phyloP scores from a whole-genome alignment of 495 filamentous ascomycete species.

The Hypoxylon crocopeplum region DNA sequence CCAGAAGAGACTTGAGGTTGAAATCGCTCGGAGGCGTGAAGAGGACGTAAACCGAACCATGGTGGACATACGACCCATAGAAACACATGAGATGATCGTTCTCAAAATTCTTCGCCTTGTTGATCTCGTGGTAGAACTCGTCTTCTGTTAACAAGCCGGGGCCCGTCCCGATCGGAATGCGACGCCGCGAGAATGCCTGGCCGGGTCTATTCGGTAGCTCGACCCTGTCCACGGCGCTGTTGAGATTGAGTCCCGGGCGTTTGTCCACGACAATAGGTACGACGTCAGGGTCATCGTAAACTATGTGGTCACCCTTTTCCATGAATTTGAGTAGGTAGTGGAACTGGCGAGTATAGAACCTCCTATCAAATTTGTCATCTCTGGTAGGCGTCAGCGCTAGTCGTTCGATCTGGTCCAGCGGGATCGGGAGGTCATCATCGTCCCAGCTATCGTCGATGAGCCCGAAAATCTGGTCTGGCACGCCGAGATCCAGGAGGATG shows the following conservation, averaged over 20 bases:
- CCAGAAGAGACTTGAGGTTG: slow-evolving; percentile 79
- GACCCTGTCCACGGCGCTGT: slow-evolving; percentile 69
- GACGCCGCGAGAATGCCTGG: slow-evolving; percentile 72
- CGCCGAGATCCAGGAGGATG: slow-evolving; percentile 77
- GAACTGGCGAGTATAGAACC: slow-evolving; percentile 84
- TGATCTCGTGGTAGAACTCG: slow-evolving; percentile 74
- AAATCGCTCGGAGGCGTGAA: slow-evolving; percentile 77
- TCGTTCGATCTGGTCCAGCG: slow-evolving; percentile 71
- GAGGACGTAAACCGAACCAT: slow-evolving; percentile 74
- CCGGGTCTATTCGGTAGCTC: slow-evolving; percentile 64
- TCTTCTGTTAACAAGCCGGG: slow-evolving; percentile 65
- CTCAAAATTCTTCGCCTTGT: slow-evolving; percentile 65
- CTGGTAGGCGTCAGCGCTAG: slow-evolving; percentile 67
- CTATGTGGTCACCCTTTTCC: slow-evolving; percentile 70
- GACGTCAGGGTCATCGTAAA: slow-evolving; percentile 79
- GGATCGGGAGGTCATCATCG: slow-evolving; percentile 85
- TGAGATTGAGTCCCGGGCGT: slow-evolving; percentile 58
- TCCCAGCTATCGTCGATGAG: slow-evolving; percentile 87
- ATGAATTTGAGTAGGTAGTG: slow-evolving; percentile 77
- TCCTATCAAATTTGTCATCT: slow-evolving; percentile 69
- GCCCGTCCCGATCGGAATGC: slow-evolving; percentile 67
- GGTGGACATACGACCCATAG: slow-evolving; percentile 79
- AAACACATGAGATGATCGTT: slow-evolving; percentile 84
- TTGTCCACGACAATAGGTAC: slow-evolving; percentile 76
- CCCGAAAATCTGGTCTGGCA: slow-evolving; percentile 85